Evolutionary conservation across 2,329 filamentous ascomycete species (phyloP), one percentile per base, ranked within the genome.

Genomic region (Arachnopeziza araneosa): DNA sequence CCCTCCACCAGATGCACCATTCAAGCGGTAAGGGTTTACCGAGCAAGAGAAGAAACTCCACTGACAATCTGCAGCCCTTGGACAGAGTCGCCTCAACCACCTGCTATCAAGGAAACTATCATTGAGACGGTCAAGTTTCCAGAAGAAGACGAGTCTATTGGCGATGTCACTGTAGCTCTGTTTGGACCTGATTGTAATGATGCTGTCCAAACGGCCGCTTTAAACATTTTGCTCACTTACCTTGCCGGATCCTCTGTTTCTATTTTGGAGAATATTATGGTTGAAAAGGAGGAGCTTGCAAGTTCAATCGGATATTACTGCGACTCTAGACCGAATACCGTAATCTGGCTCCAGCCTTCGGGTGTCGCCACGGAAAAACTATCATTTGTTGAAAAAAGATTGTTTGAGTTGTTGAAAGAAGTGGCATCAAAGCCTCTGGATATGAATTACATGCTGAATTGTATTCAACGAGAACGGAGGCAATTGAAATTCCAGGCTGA

Each of bases 191-290:
- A 88, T 67, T 92, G 89, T 73, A 89, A 83, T 57, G 86, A 97
- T 67, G 74, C 83, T 1, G 72, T 90, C 24, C 78, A 82, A 50
- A 83, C 84, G 12, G 87, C 87, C 17, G 95, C 93, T 1, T 77
- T 97, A 2, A 89, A 90, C 64, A 84, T 96, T 55, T 77, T 96
- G 1, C 80, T 96, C 49, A 86, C 88, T 1, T 99, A 98, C 70
- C 84, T 99, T 21, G 91, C 91, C 64, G 95, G 93, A 6, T 98
- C 95, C 0, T 96, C 96, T 0, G 91, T 96, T 2, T 93, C 93
- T 0, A 80, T 99, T 1, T 79, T 99, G 6, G 93, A 98, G 71
- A 98, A 98, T 67, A 83, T 87, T 21, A 82, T 99, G 62, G 95
- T 99, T 1, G 95, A 99, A 72, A 91, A 88, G 68, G 93, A 98